These are phyloP conservation scores for Mikania micrantha DNA, from an alignment of 129 eudicot species.

Conservation along the genomic window DNA sequence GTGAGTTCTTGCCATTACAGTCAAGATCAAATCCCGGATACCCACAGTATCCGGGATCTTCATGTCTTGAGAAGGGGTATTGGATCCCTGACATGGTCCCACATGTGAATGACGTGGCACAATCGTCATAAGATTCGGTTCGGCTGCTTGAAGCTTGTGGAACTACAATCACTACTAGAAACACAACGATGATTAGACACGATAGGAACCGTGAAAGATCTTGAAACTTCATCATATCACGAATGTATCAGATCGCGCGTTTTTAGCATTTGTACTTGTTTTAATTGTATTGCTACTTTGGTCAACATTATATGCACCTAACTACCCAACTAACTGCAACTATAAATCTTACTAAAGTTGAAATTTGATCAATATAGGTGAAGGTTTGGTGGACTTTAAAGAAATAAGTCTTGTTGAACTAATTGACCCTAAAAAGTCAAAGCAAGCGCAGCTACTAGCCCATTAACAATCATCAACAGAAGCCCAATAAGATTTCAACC, in stretches of 20 bases:
- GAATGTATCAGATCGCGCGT: background rate
- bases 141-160: constrained; percentile 24
- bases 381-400: constrained; percentile 14
- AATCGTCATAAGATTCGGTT: constrained; percentile 22
- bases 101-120: constrained; percentile 39
- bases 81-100: constrained; percentile 38
- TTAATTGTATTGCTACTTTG: constrained; percentile 11
- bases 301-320: constrained; percentile 22
- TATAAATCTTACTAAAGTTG: constrained; percentile 6
- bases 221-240: constrained; percentile 43
- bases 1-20: constrained; percentile 28
- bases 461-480: background rate
- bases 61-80: constrained; percentile 46
- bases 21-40: constrained; percentile 46
- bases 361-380: constrained; percentile 22
- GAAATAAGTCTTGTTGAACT: background rate
- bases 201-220: constrained; percentile 4
- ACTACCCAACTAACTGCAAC: constrained; percentile 20
- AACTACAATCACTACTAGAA: constrained; percentile 11
- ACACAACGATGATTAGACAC: constrained; percentile 5
- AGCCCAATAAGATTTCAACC: background rate
- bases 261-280: background rate
- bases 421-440: background rate
- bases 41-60: constrained; percentile 54
- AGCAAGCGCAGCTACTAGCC: background rate